Evolutionary conservation across 805 yeast species (phyloP).

Genomic region (Pichia eremophila): DNA sequence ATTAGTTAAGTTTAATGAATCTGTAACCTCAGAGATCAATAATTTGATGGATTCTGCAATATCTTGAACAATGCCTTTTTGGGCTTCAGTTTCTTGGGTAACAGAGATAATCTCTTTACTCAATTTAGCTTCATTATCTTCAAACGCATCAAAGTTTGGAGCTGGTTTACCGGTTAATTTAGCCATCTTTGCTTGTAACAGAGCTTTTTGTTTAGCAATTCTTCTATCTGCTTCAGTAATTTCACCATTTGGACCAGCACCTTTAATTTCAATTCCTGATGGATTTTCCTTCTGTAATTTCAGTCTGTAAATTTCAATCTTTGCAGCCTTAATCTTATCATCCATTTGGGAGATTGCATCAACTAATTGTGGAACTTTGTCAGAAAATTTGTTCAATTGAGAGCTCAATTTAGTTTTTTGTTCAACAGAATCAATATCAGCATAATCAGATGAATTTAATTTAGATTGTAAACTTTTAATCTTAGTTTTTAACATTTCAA

Average conservation of each 20-base stretch:
- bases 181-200: constrained; percentile 81
- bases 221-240: constrained; percentile 77
- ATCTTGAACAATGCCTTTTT: constrained; percentile 55
- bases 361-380: constrained; percentile 64
- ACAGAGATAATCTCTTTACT: constrained; percentile 43
- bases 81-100: constrained; percentile 44
- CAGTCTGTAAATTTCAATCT: constrained; percentile 52
- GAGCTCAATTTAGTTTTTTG: constrained; percentile 43
- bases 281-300: constrained; percentile 57
- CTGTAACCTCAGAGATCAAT: constrained; percentile 34
- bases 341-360: constrained; percentile 55
- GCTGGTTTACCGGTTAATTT: constrained; percentile 74
- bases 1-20: constrained; percentile 22
- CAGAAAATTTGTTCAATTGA: constrained; percentile 55
- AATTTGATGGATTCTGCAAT: constrained; percentile 63
- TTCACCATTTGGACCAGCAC: constrained; percentile 82
- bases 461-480: constrained; percentile 41
- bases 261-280: constrained; percentile 51
- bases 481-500: constrained; percentile 54
- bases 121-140: constrained; percentile 45
- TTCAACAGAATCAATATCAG: constrained; percentile 27
- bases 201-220: constrained; percentile 71
- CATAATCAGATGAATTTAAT: constrained; percentile 21
- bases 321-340: constrained; percentile 55
- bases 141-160: constrained; percentile 35